Percentiles rank a stretch among this genome's conserved stretches.
Evolutionary conservation across 768 basidiomycete species (phyloP).

Genomic region (Boletus sp.): DNA sequence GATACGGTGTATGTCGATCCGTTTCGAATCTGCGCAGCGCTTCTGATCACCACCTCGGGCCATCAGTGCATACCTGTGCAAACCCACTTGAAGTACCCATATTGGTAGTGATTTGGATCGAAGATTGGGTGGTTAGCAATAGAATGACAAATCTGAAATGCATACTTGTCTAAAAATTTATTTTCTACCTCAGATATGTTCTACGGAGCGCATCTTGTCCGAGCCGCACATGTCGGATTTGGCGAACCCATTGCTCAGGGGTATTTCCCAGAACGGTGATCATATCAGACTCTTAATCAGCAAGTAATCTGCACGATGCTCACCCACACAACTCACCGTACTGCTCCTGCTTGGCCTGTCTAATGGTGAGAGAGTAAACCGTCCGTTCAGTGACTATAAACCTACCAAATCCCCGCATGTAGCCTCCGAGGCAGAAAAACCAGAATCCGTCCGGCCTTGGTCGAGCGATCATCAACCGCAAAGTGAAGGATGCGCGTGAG

Average conservation of each 20-base stretch:
- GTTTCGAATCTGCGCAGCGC: too few species aligned
- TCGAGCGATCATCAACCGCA: conserved; percentile 91
- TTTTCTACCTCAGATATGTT: too few species aligned
- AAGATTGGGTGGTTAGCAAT: too few species aligned
- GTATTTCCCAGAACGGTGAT: conserved; percentile 11
- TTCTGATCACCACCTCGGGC: too few species aligned
- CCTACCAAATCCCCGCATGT: not conserved
- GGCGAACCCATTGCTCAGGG: conserved; percentile 3
- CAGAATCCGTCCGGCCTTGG: conserved; percentile 83
- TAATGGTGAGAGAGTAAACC: conserved; percentile 13
- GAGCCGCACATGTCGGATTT: too few species aligned
- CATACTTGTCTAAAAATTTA: too few species aligned
- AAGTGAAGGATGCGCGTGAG: conserved; percentile 44
- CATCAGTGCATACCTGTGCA: too few species aligned
- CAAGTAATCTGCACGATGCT: not conserved
- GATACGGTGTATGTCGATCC: too few species aligned
- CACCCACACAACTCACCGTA: not conserved
- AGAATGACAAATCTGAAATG: too few species aligned
- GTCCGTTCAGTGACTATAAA: not conserved
- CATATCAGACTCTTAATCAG: conserved; percentile 18
- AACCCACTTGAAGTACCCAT: too few species aligned
- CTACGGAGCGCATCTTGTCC: too few species aligned
- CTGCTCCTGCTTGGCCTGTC: not conserved
- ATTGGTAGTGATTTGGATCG: too few species aligned
- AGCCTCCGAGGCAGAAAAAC: conserved; percentile 62